Conservation (phyloP, 768 basidiomycete genomes). For the Boletus fagicola region DNA sequence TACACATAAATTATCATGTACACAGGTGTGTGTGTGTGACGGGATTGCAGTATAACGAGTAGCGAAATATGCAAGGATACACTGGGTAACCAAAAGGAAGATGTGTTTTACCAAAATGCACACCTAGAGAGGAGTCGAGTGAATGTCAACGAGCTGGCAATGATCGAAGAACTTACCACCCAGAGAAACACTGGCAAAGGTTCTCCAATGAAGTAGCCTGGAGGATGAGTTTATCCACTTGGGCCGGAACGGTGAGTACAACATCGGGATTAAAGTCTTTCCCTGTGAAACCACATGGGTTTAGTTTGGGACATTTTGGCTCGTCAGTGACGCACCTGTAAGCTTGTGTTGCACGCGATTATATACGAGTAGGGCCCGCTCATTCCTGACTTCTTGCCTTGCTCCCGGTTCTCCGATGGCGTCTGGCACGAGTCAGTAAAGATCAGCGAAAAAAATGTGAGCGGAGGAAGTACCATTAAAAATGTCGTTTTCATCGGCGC, state of each 20-base stretch:
- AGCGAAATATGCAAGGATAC: conserved; percentile 15
- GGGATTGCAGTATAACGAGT: conserved; percentile 17
- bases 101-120: conserved; percentile 66
- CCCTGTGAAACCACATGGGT: conserved; percentile 43
- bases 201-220: conserved; percentile 95
- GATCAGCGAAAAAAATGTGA: not conserved
- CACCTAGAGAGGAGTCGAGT: conserved; percentile 42
- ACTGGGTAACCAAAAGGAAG: conserved; percentile 1
- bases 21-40: conserved; percentile 24
- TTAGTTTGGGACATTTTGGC: not conserved
- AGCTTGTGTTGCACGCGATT: conserved; percentile 95
- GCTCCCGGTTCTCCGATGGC: conserved; percentile 53
- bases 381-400: conserved; percentile 85
- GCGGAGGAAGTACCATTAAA: conserved; percentile 64
- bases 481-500: conserved; percentile 92
- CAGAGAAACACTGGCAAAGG: conserved; percentile 94
- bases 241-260: conserved; percentile 67
- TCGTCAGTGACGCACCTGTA: conserved; percentile 55
- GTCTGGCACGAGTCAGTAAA: conserved; percentile 27
- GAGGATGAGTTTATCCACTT: conserved; percentile 90
- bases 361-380: conserved; percentile 86
- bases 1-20: not conserved
- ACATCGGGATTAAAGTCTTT: conserved; percentile 90
- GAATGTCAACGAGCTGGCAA: not conserved
- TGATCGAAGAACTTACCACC: conserved; percentile 54